A percentile compares a stretch with the other conserved stretches of the same genome.
These are phyloP conservation scores for Ceratopteris richardii DNA, from an alignment of 75 land plant species.

Conservation along the genomic window DNA sequence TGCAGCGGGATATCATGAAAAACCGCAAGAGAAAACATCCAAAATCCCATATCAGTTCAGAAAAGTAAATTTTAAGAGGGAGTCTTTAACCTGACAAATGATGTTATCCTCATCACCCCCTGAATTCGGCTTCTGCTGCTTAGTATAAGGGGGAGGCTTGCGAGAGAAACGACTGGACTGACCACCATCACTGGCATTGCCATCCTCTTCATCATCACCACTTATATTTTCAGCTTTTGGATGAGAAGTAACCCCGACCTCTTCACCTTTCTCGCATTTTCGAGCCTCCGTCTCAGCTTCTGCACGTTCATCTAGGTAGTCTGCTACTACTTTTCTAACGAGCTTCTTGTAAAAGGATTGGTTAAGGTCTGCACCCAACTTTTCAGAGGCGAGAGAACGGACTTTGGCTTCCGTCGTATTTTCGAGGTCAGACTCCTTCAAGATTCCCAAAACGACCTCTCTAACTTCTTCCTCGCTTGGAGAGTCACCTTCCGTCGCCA, in stretches of 20 bases:
- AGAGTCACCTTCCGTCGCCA: no score
- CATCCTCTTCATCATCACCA: conserved; percentile 1
- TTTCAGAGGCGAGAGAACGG: conserved; percentile 35
- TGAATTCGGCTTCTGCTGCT: background rate
- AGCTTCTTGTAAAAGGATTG: conserved; percentile 27
- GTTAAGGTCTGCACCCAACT: conserved; percentile 42
- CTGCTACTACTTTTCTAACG: conserved; percentile 46
- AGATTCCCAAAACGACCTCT: conserved; percentile 34
- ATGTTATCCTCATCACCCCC: background rate
- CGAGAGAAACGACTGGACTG: background rate
- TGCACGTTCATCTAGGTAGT: conserved; percentile 23
- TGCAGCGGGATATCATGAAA: background rate
- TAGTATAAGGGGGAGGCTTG: background rate
- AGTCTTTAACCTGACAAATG: background rate
- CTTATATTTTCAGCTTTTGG: background rate
- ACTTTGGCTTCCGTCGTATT: conserved; percentile 45
- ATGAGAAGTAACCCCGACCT: conserved; percentile 7
- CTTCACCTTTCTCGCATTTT: conserved; percentile 7
- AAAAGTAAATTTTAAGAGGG: background rate
- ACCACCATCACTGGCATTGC: conserved; percentile 16
- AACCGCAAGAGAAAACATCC: background rate
- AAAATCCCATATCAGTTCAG: no score
- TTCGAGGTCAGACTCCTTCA: conserved; percentile 41
- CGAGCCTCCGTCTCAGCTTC: background rate
- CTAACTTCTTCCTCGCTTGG: conserved; percentile 15